Percentiles rank a stretch among this genome's conserved stretches.
phyloP scores from a whole-genome alignment of 2,329 filamentous ascomycete species.

The Aureobasidium musti region DNA sequence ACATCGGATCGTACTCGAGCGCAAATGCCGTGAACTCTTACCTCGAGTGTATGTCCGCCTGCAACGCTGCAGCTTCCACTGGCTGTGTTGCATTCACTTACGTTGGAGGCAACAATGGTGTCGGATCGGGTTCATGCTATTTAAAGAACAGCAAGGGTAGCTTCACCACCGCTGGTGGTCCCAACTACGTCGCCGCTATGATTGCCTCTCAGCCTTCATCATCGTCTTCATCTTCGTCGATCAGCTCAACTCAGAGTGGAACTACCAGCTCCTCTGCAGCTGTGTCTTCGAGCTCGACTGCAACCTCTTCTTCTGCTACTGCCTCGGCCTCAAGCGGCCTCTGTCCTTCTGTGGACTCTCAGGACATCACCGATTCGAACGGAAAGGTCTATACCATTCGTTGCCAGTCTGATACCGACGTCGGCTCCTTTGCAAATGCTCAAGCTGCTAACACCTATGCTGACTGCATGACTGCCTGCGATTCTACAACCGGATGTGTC shows the following conservation, averaged over 20 bases:
- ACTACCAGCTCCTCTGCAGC: constrained; percentile 8
- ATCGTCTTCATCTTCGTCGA: not conserved
- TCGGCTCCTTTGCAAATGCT: constrained; percentile 29
- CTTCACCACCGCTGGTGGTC: constrained; percentile 19
- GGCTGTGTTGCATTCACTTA: constrained; percentile 31
- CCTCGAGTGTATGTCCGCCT: constrained; percentile 29
- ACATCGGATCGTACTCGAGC: constrained; percentile 28
- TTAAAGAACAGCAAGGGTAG: constrained; percentile 29
- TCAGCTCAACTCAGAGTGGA: constrained; percentile 6
- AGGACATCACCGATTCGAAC: constrained; percentile 30
- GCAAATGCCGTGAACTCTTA: constrained; percentile 27
- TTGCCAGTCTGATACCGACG: constrained; percentile 27
- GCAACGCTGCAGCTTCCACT: constrained; percentile 23
- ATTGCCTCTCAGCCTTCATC: not conserved
- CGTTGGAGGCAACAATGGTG: constrained; percentile 27
- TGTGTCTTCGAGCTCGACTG: constrained; percentile 20
- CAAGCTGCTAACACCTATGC: constrained; percentile 29
- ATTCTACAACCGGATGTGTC: constrained; percentile 29
- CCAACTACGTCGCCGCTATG: constrained; percentile 26
- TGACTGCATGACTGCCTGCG: constrained; percentile 31
- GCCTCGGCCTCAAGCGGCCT: constrained; percentile 18
- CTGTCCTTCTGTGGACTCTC: constrained; percentile 33
- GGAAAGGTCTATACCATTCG: constrained; percentile 19
- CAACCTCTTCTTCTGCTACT: constrained; percentile 25
- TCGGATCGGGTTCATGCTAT: constrained; percentile 29